Evolutionary conservation across 306 rosid genomes (phyloP), one percentile per base, ranked within the genome.

Genomic region (Gynostemma pentaphyllum): DNA sequence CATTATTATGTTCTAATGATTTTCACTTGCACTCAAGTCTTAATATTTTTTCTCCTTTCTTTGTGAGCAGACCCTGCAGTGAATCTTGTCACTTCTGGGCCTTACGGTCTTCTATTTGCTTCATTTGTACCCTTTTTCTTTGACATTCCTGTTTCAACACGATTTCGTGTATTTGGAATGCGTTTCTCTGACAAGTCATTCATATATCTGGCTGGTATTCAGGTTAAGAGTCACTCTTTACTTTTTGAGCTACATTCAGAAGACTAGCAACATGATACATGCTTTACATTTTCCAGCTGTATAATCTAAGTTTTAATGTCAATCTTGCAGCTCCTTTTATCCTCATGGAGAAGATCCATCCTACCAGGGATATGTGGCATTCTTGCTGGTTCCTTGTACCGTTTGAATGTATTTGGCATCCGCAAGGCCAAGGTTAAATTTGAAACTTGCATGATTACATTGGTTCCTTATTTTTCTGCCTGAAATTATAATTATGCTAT

Each of bases 91-190:
- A 80, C 87, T 13, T 83, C 99, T 29, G 99, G 99, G 55, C 99
- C 99, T 46, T 94, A 94, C 67, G 95, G 97, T 69, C 99, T 88
- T 76, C 82, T 88, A 79, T 94, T 94, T 86, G 90, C 99, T 34
- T 94, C 97, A 6, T 88, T 86, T 70, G 81, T 88, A 21, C 99
- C 95, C 42, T 94, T 94, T 74, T 86, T 94, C 97, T 78, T 94
- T 70, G 99, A 86, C 82, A 94, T 88, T 75, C 99, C 99, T 12
- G 86, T 94, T 76, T 94, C 99, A 48, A 94, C 95, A 36, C 83
- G 82, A 50, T 81, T 88, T 70, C 90, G 83, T 72, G 81, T 94
- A 26, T 81, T 76, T 75, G 86, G 95, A 48, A 65, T 84, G 66
- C 79, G 54, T 62, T 94, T 94, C 83, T 94, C 99, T 60, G 94